phyloP scores from a whole-genome alignment of 148 eudicot genomes.

The Vaccinium darrowii region DNA sequence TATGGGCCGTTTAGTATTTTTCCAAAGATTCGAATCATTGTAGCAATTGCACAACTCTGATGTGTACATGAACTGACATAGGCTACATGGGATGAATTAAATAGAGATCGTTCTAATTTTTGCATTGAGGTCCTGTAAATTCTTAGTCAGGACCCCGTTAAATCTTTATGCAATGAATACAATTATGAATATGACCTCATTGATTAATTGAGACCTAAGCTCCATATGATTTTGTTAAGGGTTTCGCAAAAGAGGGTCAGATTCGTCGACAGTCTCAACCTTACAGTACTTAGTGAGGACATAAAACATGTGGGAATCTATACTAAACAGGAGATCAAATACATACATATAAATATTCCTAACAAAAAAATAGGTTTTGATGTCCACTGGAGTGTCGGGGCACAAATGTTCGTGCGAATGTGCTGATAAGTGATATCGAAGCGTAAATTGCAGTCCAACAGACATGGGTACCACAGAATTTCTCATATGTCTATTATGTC shows the following conservation, averaged over 20 bases:
- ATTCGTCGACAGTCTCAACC: neutral
- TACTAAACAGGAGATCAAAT: neutral
- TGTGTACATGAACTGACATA: no score
- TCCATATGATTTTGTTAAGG: neutral
- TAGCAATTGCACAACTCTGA: neutral
- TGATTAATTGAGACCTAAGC: neutral
- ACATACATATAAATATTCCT: no score
- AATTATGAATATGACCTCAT: neutral
- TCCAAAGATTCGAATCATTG: neutral
- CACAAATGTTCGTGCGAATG: neutral
- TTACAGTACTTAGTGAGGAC: neutral
- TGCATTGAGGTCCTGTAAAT: neutral
- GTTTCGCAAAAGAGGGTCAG: neutral
- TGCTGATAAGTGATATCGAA: neutral
- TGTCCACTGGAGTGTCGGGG: neutral
- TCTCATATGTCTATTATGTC: neutral
- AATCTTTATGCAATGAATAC: neutral
- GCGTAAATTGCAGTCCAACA: neutral
- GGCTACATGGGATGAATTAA: no score
- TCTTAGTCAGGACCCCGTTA: neutral
- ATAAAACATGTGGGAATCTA: neutral
- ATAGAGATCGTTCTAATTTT: no score
- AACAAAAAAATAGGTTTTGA: neutral
- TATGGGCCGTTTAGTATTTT: neutral
- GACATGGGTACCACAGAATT: constrained; percentile 20